Evolutionary conservation across 345 rosid species (phyloP).

Genomic region (Psidium guajava): DNA sequence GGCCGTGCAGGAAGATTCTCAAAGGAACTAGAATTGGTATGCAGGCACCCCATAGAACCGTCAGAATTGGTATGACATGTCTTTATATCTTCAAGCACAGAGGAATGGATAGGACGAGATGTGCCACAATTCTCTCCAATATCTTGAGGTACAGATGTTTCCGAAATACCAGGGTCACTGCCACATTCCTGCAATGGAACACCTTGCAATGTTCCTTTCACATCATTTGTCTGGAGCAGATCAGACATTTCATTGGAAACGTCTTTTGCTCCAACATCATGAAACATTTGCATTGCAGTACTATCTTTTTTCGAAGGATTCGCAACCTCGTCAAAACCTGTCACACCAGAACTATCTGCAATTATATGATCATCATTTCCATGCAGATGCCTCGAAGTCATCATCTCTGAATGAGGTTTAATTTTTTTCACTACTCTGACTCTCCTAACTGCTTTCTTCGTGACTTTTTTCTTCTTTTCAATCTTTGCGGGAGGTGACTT

Average conservation of each 20-base stretch:
- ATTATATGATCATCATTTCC: slow-evolving; percentile 5
- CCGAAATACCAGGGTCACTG: slow-evolving; percentile 1
- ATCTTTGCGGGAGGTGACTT: slow-evolving; percentile 21
- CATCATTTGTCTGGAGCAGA: slow-evolving; percentile 12
- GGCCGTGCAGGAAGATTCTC: slow-evolving; percentile 9
- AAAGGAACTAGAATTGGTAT: slow-evolving; percentile 10
- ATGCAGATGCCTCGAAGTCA: slow-evolving; percentile 6
- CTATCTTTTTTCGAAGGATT: slow-evolving; percentile 10
- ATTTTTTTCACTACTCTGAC: not conserved
- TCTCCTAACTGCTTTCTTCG: slow-evolving; percentile 34
- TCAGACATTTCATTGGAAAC: slow-evolving; percentile 9
- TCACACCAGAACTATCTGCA: slow-evolving; percentile 7
- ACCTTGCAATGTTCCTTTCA: slow-evolving; percentile 12
- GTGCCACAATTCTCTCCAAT: slow-evolving; percentile 15
- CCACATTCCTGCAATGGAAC: slow-evolving; percentile 12
- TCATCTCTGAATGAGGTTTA: not conserved
- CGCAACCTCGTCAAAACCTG: slow-evolving; percentile 6
- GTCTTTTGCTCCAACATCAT: slow-evolving; percentile 10
- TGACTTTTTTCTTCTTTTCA: slow-evolving; percentile 43
- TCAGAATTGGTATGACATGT: slow-evolving; percentile 12
- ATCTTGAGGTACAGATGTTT: not conserved
- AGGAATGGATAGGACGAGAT: slow-evolving; percentile 14
- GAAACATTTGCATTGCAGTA: slow-evolving; percentile 7
- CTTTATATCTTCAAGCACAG: slow-evolving; percentile 17
- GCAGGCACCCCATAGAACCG: not conserved